Evolutionary conservation across 352 stramenopile genomes (phyloP).

Genomic region (Globisporangium acanthophoron): DNA sequence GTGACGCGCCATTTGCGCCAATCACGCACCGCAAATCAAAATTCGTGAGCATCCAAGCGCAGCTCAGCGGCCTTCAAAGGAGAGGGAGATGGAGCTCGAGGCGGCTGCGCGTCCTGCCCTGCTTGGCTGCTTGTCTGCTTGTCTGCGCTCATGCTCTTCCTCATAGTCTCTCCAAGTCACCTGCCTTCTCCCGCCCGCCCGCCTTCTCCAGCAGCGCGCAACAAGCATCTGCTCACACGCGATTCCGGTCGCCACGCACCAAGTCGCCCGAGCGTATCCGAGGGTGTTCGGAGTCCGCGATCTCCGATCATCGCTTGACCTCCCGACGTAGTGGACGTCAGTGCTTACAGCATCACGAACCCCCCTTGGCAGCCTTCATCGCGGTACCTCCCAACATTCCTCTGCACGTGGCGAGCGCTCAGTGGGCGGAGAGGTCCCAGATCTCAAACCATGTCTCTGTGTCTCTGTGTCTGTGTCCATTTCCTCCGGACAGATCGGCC

Average conservation of each 20-base stretch:
- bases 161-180: conserved; percentile 8
- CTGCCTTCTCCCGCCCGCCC: neutral
- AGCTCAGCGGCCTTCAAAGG: conserved; percentile 5
- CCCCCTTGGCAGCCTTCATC: no score
- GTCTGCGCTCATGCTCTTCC: neutral
- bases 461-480: no score
- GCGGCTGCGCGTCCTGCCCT: neutral
- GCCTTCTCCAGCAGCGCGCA: neutral
- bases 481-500: no score
- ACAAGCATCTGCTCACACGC: neutral
- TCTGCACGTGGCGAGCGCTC: no score
- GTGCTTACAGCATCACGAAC: no score
- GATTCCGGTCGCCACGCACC: neutral
- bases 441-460: no score
- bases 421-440: no score
- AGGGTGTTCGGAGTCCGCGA: no score
- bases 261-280: neutral
- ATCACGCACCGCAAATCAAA: neutral
- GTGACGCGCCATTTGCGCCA: neutral
- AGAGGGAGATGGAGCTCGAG: conserved; percentile 3
- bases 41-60: no score
- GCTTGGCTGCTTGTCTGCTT: neutral
- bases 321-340: neutral
- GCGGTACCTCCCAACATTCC: no score
- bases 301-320: no score